These are phyloP conservation scores for Oidiodendron maius DNA, from an alignment of 495 filamentous ascomycete genomes.

Conservation along the genomic window DNA sequence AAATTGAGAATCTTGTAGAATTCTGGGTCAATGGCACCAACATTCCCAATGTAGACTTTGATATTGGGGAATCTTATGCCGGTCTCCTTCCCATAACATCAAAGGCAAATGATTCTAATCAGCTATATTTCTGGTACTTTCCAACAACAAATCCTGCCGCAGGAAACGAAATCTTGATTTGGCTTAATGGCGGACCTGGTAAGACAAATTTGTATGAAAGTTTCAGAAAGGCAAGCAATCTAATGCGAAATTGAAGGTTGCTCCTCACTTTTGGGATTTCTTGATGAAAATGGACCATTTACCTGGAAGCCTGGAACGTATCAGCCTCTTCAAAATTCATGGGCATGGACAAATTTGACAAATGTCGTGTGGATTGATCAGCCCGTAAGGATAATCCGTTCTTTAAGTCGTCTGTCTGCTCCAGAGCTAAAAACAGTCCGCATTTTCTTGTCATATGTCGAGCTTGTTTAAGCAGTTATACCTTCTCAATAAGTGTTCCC, in stretches of 20 bases:
- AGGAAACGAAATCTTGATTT: conserved; percentile 66
- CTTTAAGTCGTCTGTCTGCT: too few relatives aligned
- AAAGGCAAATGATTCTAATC: conserved; percentile 38
- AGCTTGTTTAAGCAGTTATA: too few relatives aligned
- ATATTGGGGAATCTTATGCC: conserved; percentile 72
- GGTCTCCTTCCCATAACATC: conserved; percentile 59
- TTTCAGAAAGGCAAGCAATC: too few relatives aligned
- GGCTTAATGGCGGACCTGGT: conserved; percentile 60
- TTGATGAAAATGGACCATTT: conserved; percentile 76
- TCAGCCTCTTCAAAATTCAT: conserved; percentile 58
- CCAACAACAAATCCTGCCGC: conserved; percentile 49
- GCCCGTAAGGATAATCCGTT: too few relatives aligned
- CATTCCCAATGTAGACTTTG: conserved; percentile 68
- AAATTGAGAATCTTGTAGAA: too few relatives aligned
- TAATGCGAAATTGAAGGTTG: too few relatives aligned
- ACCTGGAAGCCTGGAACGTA: conserved; percentile 65
- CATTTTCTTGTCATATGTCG: too few relatives aligned
- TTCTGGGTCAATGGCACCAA: conserved; percentile 61
- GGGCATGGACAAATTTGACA: conserved; percentile 69
- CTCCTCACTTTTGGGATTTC: conserved; percentile 59
- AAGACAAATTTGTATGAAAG: neutral
- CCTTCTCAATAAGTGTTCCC: too few relatives aligned
- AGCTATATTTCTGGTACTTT: conserved; percentile 76
- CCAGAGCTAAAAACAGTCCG: too few relatives aligned
- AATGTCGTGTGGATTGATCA: conserved; percentile 75